Evolutionary conservation across 2,329 filamentous ascomycete genomes (phyloP).

Genomic region (Coniella vitis): DNA sequence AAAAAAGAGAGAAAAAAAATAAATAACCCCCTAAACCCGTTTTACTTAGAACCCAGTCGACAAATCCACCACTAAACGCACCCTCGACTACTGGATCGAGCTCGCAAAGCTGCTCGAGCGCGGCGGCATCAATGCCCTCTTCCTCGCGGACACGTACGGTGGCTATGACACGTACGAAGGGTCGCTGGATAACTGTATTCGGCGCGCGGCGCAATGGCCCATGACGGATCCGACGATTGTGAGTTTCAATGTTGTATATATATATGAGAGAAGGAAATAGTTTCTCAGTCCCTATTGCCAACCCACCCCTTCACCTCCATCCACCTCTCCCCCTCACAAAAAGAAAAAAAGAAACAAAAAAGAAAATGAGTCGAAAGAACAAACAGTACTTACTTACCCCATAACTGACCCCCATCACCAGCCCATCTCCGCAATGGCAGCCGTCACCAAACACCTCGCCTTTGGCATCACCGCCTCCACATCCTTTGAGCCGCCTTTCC

Average conservation of each 20-base stretch:
- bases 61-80: constrained; percentile 53
- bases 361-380: neutral
- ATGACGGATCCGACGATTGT: constrained; percentile 59
- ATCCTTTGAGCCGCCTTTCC: constrained; percentile 55
- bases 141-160: constrained; percentile 60
- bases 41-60: constrained; percentile 54
- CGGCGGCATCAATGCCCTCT: constrained; percentile 57
- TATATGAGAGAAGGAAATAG: too few species aligned
- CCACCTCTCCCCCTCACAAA: too few species aligned
- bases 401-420: too few species aligned
- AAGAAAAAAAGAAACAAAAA: neutral
- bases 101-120: constrained; percentile 55
- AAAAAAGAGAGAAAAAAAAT: too few species aligned
- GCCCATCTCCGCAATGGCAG: constrained; percentile 60
- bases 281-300: too few species aligned
- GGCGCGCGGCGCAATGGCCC: constrained; percentile 57
- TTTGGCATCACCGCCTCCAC: constrained; percentile 59
- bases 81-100: constrained; percentile 56
- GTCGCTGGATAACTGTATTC: constrained; percentile 53
- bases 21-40: too few species aligned
- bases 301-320: too few species aligned
- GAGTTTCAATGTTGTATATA: too few species aligned
- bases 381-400: too few species aligned
- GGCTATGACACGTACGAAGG: constrained; percentile 57
- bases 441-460: constrained; percentile 55